Base-by-base conservation (phyloP, 768 basidiomycete species). In the Russula abietina region DNA sequence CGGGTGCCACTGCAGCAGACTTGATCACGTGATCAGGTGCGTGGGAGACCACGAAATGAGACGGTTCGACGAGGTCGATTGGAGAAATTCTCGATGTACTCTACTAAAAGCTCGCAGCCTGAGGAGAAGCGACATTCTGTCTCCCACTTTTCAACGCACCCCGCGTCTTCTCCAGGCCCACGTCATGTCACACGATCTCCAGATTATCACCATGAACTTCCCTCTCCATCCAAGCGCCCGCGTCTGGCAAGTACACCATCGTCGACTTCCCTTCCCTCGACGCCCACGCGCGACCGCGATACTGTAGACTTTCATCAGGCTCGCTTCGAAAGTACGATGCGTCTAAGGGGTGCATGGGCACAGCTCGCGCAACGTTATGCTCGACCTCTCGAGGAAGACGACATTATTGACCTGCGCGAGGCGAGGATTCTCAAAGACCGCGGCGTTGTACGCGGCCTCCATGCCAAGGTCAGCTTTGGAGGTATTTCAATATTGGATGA, bases 311-410 rank as follows among this genome's bases (percentile, higher is more conserved):
- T 84, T 24, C 73, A 83, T 57, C 78, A 80, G 39, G 83, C 83
- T 39, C 78, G 86, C 49, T 77, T 82, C 57, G 85, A 81, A 9
- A 83, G 83, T 0, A 77, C 79, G 5, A 73, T 77, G 67, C 83
- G 85, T 3, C 75, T 91, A 41, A 74, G 83, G 26, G 79, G 81
- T 67, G 75, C 82, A 16, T 91, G 90, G 89, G 77, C 81, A 30
- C 77, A 81, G 56, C 81, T 92, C 4, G 88, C 82, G 3, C 83
- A 86, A 53, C 81, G 87, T 28, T 87, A 91, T 70, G 78, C 81
- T 38, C 79, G 82, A 55, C 78, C 80, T 49, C 74, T 89, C 43
- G 87, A 89, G 67, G 85, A 91, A 69, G 90, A 92, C 72, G 90
- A 93, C 71, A 85, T 91, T 51, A 77, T 92, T 36, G 86, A 91